Percentiles rank a stretch among this genome's conserved stretches.
Evolutionary conservation across 106 monocot species (phyloP).

Genomic region (Apostasia ramifera): DNA sequence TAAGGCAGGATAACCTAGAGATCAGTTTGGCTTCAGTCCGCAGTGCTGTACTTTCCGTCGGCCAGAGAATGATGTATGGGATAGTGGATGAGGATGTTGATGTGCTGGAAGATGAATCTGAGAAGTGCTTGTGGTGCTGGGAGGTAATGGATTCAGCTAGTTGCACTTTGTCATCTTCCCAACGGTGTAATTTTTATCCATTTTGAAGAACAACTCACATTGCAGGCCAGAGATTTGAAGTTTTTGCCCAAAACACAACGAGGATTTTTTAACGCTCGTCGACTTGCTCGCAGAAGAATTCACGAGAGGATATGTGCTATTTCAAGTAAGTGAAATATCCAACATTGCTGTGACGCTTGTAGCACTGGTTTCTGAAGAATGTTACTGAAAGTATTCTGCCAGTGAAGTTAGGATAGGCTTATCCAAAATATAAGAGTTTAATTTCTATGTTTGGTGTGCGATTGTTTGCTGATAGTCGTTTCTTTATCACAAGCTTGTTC

Average conservation of each 20-base stretch:
- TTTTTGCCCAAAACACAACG: conserved; percentile 42
- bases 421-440: too few species aligned
- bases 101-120: conserved; percentile 77
- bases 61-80: conserved; percentile 78
- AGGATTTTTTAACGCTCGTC: conserved; percentile 19
- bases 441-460: too few species aligned
- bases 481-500: too few species aligned
- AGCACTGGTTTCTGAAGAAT: too few species aligned
- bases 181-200: not conserved
- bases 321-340: conserved; percentile 3
- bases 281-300: conserved; percentile 25
- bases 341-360: not conserved
- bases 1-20: conserved; percentile 28
- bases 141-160: conserved; percentile 42
- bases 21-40: conserved; percentile 52
- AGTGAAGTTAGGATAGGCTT: too few species aligned
- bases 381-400: too few species aligned
- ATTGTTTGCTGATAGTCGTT: too few species aligned
- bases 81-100: conserved; percentile 49
- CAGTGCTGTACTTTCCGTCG: conserved; percentile 52
- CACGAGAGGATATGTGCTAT: conserved; percentile 23
- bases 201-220: not conserved
- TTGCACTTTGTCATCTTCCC: not conserved
- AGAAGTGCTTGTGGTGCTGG: conserved; percentile 88
- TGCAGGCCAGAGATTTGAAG: conserved; percentile 66